Conservation (phyloP, 2,329 filamentous ascomycete species). For the Alternaria hordeiaustralica region DNA sequence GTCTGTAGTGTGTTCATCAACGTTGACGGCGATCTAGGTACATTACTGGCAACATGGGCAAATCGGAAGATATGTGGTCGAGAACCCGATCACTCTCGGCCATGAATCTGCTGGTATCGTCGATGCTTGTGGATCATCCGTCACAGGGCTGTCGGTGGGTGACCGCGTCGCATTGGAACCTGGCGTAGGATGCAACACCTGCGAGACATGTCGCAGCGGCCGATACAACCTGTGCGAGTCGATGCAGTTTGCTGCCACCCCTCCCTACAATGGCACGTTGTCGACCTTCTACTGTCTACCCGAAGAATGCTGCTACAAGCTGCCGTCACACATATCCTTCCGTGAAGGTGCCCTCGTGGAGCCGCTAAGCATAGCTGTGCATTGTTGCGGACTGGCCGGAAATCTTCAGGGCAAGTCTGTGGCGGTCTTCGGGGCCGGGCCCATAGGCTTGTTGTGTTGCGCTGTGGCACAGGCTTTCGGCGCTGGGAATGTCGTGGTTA, state of each 20-base stretch:
- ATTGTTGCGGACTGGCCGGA: slow-evolving; percentile 4
- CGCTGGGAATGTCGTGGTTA: not conserved
- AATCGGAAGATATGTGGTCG: not conserved
- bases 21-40: not conserved
- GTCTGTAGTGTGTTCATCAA: not conserved
- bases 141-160: not conserved
- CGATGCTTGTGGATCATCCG: not conserved
- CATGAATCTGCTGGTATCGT: not conserved
- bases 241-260: not conserved
- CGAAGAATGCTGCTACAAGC: slow-evolving; percentile 24
- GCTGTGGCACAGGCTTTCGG: not conserved
- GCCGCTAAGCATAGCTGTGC: slow-evolving; percentile 27
- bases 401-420: not conserved
- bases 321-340: slow-evolving; percentile 19
- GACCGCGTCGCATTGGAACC: not conserved
- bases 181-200: not conserved
- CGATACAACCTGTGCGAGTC: not conserved
- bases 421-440: not conserved
- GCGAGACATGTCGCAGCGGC: not conserved
- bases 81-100: not conserved
- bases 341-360: slow-evolving; percentile 29
- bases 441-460: not conserved
- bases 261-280: not conserved
- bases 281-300: slow-evolving; percentile 14
- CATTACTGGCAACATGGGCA: not conserved